Evolutionary conservation across 495 filamentous ascomycete species (phyloP).

Genomic region (Penicillium goetzii): DNA sequence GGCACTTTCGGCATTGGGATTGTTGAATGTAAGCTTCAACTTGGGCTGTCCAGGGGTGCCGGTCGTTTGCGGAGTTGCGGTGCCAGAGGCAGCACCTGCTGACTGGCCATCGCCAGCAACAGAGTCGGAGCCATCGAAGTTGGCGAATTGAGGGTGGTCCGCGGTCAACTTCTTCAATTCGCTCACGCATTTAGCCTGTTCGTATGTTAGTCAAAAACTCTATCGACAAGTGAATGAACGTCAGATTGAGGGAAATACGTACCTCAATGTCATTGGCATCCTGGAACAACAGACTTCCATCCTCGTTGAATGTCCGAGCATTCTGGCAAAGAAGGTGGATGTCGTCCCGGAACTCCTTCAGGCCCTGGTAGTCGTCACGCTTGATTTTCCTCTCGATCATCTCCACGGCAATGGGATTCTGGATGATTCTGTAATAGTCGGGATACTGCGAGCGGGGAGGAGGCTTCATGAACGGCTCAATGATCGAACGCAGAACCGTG

Average conservation of each 20-base stretch:
- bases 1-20: constrained; percentile 42
- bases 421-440: constrained; percentile 93
- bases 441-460: constrained; percentile 85
- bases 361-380: constrained; percentile 82
- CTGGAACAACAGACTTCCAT: constrained; percentile 83
- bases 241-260: constrained; percentile 33
- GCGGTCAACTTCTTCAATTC: constrained; percentile 72
- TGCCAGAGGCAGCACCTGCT: constrained; percentile 65
- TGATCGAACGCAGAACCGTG: constrained; percentile 70
- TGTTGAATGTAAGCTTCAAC: constrained; percentile 62
- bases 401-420: constrained; percentile 89
- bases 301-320: constrained; percentile 94
- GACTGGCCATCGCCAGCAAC: constrained; percentile 62
- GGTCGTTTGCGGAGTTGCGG: constrained; percentile 70
- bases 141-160: constrained; percentile 71
- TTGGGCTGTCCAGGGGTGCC: constrained; percentile 57
- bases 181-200: constrained; percentile 65
- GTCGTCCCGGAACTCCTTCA: constrained; percentile 80
- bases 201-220: background rate
- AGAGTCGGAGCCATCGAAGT: constrained; percentile 63
- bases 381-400: constrained; percentile 92
- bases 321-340: constrained; percentile 84
- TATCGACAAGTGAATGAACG: background rate
- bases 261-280: constrained; percentile 96
- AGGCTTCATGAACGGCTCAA: constrained; percentile 90